Percentiles rank a stretch among this genome's conserved stretches.
Conservation (phyloP, 1,139 yeast species). For the Sugiyamaella japonica region DNA sequence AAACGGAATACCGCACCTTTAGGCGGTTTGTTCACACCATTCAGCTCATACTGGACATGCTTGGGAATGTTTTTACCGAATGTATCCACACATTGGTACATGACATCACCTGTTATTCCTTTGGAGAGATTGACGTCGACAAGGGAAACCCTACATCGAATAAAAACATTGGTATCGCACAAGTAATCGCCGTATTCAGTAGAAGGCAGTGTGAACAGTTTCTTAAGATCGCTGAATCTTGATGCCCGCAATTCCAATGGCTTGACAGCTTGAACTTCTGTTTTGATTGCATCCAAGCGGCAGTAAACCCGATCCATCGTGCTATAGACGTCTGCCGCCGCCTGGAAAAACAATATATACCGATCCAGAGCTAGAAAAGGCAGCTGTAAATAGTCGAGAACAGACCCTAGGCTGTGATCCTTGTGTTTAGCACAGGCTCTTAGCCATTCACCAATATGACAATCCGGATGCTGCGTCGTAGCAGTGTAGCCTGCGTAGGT, state of each 20-base stretch:
- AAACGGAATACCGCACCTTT: constrained; percentile 26
- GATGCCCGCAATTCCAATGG: constrained; percentile 27
- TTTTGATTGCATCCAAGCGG: constrained; percentile 21
- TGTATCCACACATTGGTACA: constrained; percentile 19
- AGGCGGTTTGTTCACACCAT: constrained; percentile 24
- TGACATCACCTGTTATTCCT: constrained; percentile 25
- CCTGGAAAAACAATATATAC: constrained; percentile 24
- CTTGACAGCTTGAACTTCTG: constrained; percentile 26
- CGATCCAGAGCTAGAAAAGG: constrained; percentile 29
- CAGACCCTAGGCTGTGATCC: constrained; percentile 25
- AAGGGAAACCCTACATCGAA: constrained; percentile 25
- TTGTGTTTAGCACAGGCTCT: constrained; percentile 23
- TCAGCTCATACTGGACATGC: constrained; percentile 21
- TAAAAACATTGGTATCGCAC: constrained; percentile 28
- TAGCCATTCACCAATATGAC: constrained; percentile 34
- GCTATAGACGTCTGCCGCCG: constrained; percentile 21
- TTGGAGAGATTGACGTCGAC: constrained; percentile 24
- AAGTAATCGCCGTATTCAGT: constrained; percentile 26
- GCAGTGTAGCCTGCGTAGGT: constrained; percentile 23
- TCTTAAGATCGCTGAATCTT: constrained; percentile 26
- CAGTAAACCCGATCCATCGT: constrained; percentile 23
- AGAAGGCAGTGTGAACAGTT: constrained; percentile 24
- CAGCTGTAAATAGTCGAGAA: constrained; percentile 30
- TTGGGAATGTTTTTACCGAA: constrained; percentile 22
- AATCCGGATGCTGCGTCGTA: constrained; percentile 31